Percentiles rank a stretch among this genome's conserved stretches.
Conservation (phyloP, 202 grass and related monocot genomes). For the Schoenoplectus triqueter region DNA sequence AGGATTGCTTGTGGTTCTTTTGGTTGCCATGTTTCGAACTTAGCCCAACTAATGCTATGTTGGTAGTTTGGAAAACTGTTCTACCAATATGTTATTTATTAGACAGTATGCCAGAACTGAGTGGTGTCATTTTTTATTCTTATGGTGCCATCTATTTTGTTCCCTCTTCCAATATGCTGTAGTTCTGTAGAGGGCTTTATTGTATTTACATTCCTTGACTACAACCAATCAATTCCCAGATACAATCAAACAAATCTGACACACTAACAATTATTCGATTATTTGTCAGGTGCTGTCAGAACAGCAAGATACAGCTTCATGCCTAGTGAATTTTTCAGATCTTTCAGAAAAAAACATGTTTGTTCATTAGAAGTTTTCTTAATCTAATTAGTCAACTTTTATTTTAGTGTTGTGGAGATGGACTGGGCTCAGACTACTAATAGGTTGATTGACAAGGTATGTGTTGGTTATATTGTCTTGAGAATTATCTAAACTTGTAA, state of each 20-base stretch:
- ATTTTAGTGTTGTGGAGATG: slow-evolving; percentile 64
- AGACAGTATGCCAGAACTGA: background rate
- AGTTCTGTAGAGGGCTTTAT: background rate
- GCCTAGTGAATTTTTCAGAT: background rate
- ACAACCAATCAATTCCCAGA: background rate
- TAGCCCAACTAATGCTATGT: background rate
- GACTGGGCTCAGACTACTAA: slow-evolving; percentile 89
- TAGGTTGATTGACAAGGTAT: slow-evolving; percentile 95
- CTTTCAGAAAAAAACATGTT: background rate
- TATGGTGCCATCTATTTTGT: background rate
- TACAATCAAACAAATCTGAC: slow-evolving; percentile 5
- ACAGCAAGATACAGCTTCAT: background rate
- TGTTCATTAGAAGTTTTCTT: slow-evolving; percentile 31
- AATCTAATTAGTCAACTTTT: slow-evolving; percentile 41
- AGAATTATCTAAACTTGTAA: background rate
- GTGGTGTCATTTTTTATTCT: background rate
- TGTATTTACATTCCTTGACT: slow-evolving; percentile 17
- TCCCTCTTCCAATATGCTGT: background rate
- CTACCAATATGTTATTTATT: background rate
- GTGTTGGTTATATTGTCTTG: slow-evolving; percentile 27
- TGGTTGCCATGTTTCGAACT: background rate
- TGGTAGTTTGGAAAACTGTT: background rate
- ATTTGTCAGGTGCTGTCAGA: background rate
- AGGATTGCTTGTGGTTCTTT: background rate
- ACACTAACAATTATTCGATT: background rate